phyloP scores from a whole-genome alignment of 805 yeast genomes.

The Candida argentea region DNA sequence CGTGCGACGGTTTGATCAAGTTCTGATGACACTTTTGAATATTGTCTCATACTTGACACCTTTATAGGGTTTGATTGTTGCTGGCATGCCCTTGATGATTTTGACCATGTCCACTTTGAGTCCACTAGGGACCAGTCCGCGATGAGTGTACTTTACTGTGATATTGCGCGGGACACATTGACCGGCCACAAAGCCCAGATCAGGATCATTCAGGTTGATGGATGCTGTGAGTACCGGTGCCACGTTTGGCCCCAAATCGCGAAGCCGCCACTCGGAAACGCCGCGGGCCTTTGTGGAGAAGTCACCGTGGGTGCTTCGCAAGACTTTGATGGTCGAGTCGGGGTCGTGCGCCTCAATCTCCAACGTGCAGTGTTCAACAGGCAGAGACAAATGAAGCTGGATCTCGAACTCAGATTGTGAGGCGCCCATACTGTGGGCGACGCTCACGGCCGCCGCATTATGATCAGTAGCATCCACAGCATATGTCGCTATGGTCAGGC shows the following conservation, averaged over 20 bases:
- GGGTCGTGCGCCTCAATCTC: conserved; percentile 14
- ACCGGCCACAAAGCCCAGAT: conserved; percentile 31
- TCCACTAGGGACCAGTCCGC: conserved; percentile 71
- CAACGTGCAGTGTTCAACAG: conserved; percentile 22
- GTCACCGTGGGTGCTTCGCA: conserved; percentile 71
- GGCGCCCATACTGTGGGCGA: no score
- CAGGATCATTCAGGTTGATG: conserved; percentile 7
- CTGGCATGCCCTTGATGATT: conserved; percentile 47
- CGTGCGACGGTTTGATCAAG: no score
- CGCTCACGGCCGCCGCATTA: no score
- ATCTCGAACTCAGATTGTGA: conserved; percentile 54
- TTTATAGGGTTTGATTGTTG: conserved; percentile 67
- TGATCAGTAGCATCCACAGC: conserved; percentile 33
- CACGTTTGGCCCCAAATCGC: conserved; percentile 47
- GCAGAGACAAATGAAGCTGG: conserved; percentile 15
- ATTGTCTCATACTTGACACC: conserved; percentile 79
- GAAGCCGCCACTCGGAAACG: conserved; percentile 59
- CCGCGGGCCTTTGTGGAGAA: conserved; percentile 44
- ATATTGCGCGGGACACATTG: no score
- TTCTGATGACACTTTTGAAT: conserved; percentile 20
- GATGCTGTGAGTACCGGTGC: conserved; percentile 60
- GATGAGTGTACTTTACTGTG: conserved; percentile 42
- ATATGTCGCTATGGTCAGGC: conserved; percentile 52
- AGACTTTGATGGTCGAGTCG: conserved; percentile 33
- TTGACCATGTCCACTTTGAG: conserved; percentile 56